Conservation (phyloP, 2,329 filamentous ascomycete species). For the Xylaria sp. region DNA sequence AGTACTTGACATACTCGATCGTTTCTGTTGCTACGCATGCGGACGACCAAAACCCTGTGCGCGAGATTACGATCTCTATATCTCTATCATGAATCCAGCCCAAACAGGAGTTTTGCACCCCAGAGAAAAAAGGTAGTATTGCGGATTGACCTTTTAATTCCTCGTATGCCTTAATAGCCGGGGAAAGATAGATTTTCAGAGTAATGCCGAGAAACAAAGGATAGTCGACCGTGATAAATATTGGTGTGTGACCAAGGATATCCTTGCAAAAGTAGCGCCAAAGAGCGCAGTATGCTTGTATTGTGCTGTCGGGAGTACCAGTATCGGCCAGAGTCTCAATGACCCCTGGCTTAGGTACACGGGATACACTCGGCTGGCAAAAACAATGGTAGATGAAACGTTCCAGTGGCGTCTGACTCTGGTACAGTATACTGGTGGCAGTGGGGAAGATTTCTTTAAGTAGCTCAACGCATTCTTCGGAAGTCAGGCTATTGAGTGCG, state of each 20-base stretch:
- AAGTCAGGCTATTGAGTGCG: not conserved
- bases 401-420: not conserved
- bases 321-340: not conserved
- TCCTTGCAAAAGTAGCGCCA: not conserved
- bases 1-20: not conserved
- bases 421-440: not conserved
- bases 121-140: not conserved
- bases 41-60: not conserved
- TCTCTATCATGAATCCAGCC: rapidly evolving
- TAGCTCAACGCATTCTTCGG: not conserved
- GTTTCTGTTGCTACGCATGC: not conserved
- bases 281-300: not conserved
- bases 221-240: not conserved
- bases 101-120: too few relatives aligned
- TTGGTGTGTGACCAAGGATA: not conserved
- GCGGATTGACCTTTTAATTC: not conserved
- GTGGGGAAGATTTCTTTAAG: not conserved
- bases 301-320: not conserved
- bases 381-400: not conserved
- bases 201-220: too few relatives aligned
- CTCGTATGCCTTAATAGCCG: not conserved
- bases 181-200: too few relatives aligned
- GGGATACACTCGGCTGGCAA: not conserved
- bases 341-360: not conserved
- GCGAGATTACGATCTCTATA: not conserved